These are phyloP conservation scores for Pyrenopolyporus hunteri DNA, from an alignment of 495 filamentous ascomycete species.

Conservation along the genomic window DNA sequence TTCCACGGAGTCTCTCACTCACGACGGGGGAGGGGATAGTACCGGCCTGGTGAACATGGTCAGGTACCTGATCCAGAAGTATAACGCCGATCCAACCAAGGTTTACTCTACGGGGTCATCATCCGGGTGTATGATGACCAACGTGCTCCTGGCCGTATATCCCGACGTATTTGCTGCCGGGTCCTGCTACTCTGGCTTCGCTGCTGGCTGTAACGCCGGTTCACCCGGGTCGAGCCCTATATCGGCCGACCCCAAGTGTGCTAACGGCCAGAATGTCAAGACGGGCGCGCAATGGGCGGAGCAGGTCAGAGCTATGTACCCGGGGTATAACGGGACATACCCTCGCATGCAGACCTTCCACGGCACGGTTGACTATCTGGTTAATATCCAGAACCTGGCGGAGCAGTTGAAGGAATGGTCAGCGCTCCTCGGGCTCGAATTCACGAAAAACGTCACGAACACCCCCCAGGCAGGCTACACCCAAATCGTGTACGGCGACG, in stretches of 20 bases:
- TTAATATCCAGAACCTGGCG: conserved; percentile 44
- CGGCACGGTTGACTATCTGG: conserved; percentile 44
- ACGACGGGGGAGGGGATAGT: conserved; percentile 52
- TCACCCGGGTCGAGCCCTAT: conserved; percentile 43
- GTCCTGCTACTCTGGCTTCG: conserved; percentile 49
- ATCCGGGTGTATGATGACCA: conserved; percentile 61
- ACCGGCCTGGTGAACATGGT: conserved; percentile 58
- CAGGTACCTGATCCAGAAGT: conserved; percentile 51
- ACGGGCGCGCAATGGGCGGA: conserved; percentile 45
- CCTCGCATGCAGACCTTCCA: conserved; percentile 51
- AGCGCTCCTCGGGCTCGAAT: conserved; percentile 40
- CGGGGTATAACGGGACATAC: conserved; percentile 44
- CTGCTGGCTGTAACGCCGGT: conserved; percentile 49
- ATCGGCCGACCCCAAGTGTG: conserved; percentile 50
- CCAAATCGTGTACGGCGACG: conserved; percentile 52
- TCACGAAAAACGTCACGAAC: conserved; percentile 41
- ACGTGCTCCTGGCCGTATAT: conserved; percentile 46
- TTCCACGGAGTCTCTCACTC: conserved; percentile 46
- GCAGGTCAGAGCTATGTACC: conserved; percentile 41
- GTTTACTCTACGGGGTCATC: conserved; percentile 55
- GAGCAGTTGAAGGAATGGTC: conserved; percentile 57
- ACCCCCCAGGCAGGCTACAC: conserved; percentile 50
- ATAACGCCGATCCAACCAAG: conserved; percentile 51
- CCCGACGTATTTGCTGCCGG: conserved; percentile 51
- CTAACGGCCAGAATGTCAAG: conserved; percentile 44